Base-by-base conservation (phyloP, 108 stramenopile genomes). In the Cylindrotheca fusiformis region DNA sequence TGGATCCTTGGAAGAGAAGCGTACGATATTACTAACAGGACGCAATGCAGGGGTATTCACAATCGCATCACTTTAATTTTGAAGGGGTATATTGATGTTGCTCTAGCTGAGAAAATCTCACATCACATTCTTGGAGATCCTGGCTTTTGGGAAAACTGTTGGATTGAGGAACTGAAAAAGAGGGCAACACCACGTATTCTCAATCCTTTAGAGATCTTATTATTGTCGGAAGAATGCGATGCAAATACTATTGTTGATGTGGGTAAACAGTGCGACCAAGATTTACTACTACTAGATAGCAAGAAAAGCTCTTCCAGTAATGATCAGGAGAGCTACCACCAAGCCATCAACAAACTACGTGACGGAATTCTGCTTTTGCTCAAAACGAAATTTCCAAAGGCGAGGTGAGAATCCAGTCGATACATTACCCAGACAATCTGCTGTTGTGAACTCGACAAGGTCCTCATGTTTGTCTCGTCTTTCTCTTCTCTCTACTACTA, bases 1-100 rank as follows among this genome's bases (percentile, higher is more conserved):
- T 75, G 67, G 65, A 36, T 74, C 18, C 22, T 75, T 2, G 74
- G 74, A 17, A 59, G 48, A 6, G 14, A 60, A 2, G 63, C 58
- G 20, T 75, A 54, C 47, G 67, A 52, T 26, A 59, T 30, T 19
- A 26, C 48, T 17, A 49, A 33, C 27, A n/a, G n/a, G n/a, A n/a
- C n/a, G n/a, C n/a, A n/a, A n/a, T n/a, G n/a, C n/a, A n/a, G n/a
- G n/a, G n/a, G n/a, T n/a, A n/a, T n/a, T n/a, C n/a, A n/a, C n/a
- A 23, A 20, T 6, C 67, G 57, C 44, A 30, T 41, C 21, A 52
- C 23, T 10, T 26, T 26, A 8, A 36, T 72, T 41, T 45, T 72
- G 36, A 30, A 64, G 31, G 50, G 55, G 32, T 54, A 59, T 31
- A n/a, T 72, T 31, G 25, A 25, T 32, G 18, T 25, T 3, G 27